phyloP scores from a whole-genome alignment of 2,329 filamentous ascomycete genomes.

The Penicillium sp. region DNA sequence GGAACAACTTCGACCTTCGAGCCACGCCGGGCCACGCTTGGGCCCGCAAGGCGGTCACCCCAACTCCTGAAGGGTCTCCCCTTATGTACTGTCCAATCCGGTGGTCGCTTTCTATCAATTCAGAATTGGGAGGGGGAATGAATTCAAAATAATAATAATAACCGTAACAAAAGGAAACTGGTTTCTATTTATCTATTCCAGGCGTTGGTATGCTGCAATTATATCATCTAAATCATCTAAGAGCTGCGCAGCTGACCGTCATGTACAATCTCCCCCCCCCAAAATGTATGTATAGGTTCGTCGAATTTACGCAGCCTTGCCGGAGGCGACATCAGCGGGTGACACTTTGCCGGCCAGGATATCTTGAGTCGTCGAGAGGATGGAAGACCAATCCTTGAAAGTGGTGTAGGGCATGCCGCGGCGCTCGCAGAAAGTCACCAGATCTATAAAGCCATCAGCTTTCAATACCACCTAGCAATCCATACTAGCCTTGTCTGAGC shows the following conservation, averaged over 20 bases:
- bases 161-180: too few species aligned
- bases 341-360: conserved; percentile 74
- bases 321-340: conserved; percentile 69
- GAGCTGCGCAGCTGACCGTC: not conserved
- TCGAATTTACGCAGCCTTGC: conserved; percentile 12
- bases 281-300: conserved; percentile 16
- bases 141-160: too few species aligned
- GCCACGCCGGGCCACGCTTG: conserved; percentile 23
- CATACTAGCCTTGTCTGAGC: not conserved
- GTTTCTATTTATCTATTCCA: conserved; percentile 10
- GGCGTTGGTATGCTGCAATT: conserved; percentile 6
- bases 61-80: conserved; percentile 21
- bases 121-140: too few species aligned
- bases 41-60: conserved; percentile 34
- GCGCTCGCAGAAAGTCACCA: conserved; percentile 83
- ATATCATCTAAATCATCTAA: conserved; percentile 7
- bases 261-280: not conserved
- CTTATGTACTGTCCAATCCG: not conserved
- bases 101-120: too few species aligned
- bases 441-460: conserved; percentile 59
- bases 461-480: not conserved
- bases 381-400: conserved; percentile 82
- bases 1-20: conserved; percentile 11
- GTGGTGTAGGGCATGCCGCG: conserved; percentile 85
- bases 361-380: conserved; percentile 74